A percentile compares a stretch with the other conserved stretches of the same genome.
Evolutionary conservation across 2,329 filamentous ascomycete genomes (phyloP).

Genomic region (Tolypocladium tundrense): DNA sequence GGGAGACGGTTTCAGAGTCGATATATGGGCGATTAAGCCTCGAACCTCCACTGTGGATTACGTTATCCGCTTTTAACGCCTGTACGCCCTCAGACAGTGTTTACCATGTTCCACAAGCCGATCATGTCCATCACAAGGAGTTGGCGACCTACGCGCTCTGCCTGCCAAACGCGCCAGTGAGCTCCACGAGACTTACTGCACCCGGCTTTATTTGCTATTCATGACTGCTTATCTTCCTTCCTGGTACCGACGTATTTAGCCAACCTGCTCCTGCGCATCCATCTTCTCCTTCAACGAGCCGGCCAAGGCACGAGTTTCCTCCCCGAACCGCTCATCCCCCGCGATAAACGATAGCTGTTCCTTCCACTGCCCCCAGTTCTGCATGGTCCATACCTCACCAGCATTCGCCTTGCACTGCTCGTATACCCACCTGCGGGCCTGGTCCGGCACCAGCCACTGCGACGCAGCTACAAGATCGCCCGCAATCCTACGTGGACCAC

Average conservation of each 20-base stretch:
- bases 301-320: conserved; percentile 2
- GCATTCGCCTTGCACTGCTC: neutral
- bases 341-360: conserved; percentile 3
- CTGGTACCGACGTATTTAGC: neutral
- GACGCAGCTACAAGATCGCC: conserved; percentile 4
- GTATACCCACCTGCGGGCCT: conserved; percentile 1
- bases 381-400: neutral
- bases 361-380: conserved; percentile 5
- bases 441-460: conserved; percentile 4
- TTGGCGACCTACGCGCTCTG: too few species aligned
- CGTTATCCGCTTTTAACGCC: too few species aligned
- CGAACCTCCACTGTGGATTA: too few species aligned
- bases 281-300: conserved; percentile 1
- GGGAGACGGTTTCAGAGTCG: too few species aligned
- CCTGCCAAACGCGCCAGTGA: too few species aligned
- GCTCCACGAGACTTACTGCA: too few species aligned
- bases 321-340: conserved; percentile 3
- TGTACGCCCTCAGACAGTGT: too few species aligned
- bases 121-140: too few species aligned
- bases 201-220: neutral
- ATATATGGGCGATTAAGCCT: too few species aligned
- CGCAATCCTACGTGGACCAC: conserved; percentile 4
- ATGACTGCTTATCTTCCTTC: neutral
- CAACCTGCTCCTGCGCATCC: conserved; percentile 12
- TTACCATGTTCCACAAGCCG: too few species aligned